phyloP scores from a whole-genome alignment of 345 rosid genomes.

The Corchorus capsularis region DNA sequence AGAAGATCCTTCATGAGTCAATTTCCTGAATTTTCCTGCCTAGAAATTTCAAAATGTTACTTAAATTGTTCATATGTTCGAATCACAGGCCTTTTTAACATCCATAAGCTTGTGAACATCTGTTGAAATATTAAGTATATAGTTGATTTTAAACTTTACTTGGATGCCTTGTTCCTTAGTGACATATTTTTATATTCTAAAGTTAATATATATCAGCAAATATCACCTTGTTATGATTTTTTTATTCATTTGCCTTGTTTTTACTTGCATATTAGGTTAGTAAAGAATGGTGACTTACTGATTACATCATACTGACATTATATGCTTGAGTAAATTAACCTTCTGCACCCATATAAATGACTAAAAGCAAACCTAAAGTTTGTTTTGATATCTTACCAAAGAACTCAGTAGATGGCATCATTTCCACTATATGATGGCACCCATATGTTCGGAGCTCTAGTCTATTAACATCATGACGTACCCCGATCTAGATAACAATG shows the following conservation, averaged over 20 bases:
- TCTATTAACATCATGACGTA: background rate
- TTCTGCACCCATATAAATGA: background rate
- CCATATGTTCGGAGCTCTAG: too few species aligned
- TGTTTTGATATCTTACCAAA: background rate
- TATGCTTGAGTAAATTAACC: background rate
- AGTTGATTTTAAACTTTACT: slow-evolving; percentile 1
- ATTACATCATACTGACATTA: too few species aligned
- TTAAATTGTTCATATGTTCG: background rate
- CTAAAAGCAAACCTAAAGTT: background rate
- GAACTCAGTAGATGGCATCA: background rate
- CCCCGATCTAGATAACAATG: too few species aligned
- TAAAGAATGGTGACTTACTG: background rate
- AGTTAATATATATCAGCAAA: too few species aligned
- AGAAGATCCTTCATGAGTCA: background rate
- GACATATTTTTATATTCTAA: too few species aligned
- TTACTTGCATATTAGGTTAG: background rate
- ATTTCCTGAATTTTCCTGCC: background rate
- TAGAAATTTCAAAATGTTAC: background rate
- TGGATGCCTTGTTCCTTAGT: background rate
- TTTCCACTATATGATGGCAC: too few species aligned
- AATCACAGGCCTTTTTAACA: background rate
- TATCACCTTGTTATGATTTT: too few species aligned
- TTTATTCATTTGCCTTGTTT: too few species aligned
- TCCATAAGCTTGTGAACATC: background rate
- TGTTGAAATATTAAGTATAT: background rate